Base-by-base conservation (phyloP, 208 protist genomes). In the Crithidia acanthocephali region DNA sequence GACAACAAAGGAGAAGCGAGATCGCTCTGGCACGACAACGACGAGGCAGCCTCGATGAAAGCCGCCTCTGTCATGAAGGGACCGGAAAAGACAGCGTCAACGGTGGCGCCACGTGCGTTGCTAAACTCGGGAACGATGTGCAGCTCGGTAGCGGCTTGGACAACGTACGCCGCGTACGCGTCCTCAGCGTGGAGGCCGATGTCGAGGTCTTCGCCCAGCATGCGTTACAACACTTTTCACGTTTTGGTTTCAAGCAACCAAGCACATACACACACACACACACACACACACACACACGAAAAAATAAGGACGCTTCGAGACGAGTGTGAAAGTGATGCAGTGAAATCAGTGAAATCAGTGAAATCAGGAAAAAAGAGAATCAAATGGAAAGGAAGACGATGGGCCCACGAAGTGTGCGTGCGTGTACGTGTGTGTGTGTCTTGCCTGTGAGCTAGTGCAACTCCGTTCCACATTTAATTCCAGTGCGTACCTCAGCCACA, bases 151-250 rank as follows among this genome's bases (percentile, higher is more conserved):
- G 67, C 68, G 13, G 77, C 57, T 25, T 83, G 47, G 8, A 62
- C 35, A 27, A 76, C 37, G 61, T 76, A 69, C 22, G 51, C 63
- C 20, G 84, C 84, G n/a, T 71, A 78, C 45, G 79, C 84, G 47
- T 90, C 84, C 65, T 86, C 81, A 7, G 73, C 81, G 55, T 80
- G 69, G 32, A 90, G 65, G 40, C 75, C 79, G 23, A 86, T 74
- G 23, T 78, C 71, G 23, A 82, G 44, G 27, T 72, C 66, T 33
- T 76, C 76, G 18, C 61, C 69, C 28, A 71, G 52, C 66, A 79
- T 80, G 11, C 33, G 37, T 33, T 33, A 42, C 13, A 42, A 13
- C 13, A 15, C 37, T 13, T 42, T 42, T n/a, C n/a, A n/a, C n/a
- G n/a, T n/a, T n/a, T n/a, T n/a, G n/a, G n/a, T n/a, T n/a, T n/a